Conservation (phyloP, 495 filamentous ascomycete species). For the Bacidia rubella region DNA sequence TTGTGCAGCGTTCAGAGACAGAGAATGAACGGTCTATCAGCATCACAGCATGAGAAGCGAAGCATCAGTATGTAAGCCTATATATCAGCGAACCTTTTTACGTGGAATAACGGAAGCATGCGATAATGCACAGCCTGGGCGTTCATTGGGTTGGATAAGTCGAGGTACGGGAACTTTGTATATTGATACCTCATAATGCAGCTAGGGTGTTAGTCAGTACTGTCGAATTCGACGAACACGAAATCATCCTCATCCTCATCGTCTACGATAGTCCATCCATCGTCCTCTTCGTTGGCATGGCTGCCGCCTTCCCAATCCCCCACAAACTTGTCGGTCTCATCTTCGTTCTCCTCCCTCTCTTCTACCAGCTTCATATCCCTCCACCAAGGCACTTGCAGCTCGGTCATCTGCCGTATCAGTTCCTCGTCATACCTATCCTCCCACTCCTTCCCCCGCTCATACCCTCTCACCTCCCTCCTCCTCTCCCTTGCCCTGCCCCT, state of each 20-base stretch:
- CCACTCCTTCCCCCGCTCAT: slow-evolving; percentile 52
- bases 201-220: not conserved
- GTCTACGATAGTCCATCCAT: not conserved
- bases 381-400: too few relatives aligned
- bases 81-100: not conserved
- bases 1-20: not conserved
- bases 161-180: not conserved
- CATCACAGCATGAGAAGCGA: not conserved
- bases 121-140: not conserved
- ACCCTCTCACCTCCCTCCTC: slow-evolving; percentile 26
- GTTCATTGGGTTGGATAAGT: not conserved
- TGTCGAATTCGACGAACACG: not conserved
- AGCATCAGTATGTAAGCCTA: not conserved
- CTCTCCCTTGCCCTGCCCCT: not conserved
- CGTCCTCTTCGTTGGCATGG: not conserved
- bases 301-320: not conserved
- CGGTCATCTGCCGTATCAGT: not conserved
- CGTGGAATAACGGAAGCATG: not conserved
- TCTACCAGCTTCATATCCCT: slow-evolving; percentile 23
- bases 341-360: slow-evolving; percentile 1
- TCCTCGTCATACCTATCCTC: slow-evolving; percentile 26
- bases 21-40: not conserved
- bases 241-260: not conserved
- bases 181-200: not conserved
- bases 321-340: not conserved